Evolutionary conservation across 2,329 filamentous ascomycete species (phyloP).

Genomic region (Sarocladiaceae sp.): DNA sequence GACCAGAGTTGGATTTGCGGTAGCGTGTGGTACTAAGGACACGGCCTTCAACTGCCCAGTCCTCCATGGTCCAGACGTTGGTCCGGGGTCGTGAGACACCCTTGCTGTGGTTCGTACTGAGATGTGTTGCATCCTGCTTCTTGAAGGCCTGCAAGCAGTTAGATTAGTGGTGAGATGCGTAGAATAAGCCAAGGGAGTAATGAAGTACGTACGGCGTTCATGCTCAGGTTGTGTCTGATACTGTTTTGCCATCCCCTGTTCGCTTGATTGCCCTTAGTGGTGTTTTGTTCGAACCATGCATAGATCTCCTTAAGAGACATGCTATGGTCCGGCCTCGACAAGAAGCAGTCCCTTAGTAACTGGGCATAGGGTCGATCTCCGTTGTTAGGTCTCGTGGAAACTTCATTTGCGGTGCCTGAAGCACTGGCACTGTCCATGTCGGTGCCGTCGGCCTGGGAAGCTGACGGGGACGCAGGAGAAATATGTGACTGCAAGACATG

Average conservation of each 20-base stretch:
- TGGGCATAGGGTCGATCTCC: neutral
- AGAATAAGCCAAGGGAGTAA: conserved; percentile 6
- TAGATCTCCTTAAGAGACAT: conserved; percentile 86
- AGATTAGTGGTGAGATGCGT: neutral
- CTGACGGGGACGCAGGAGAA: neutral
- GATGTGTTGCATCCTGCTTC: conserved; percentile 24
- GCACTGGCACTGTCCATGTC: conserved; percentile 1
- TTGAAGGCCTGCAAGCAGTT: conserved; percentile 28
- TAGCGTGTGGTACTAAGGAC: conserved; percentile 84
- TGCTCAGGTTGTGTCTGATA: conserved; percentile 90
- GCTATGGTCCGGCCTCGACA: conserved; percentile 53
- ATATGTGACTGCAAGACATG: neutral
- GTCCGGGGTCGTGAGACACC: conserved; percentile 43
- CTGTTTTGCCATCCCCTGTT: conserved; percentile 90
- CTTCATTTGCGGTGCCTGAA: neutral
- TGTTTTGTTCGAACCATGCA: conserved; percentile 79
- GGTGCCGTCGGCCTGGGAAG: neutral
- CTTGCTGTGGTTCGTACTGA: conserved; percentile 28
- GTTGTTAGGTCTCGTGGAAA: neutral
- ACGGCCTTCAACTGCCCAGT: conserved; percentile 61
- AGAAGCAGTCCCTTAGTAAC: neutral
- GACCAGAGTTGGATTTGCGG: conserved; percentile 43
- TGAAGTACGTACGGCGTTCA: conserved; percentile 71
- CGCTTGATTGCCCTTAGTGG: conserved; percentile 69
- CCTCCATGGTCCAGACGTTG: conserved; percentile 70